Base-by-base conservation (phyloP, 495 filamentous ascomycete species). In the Penicillium waksmanii region DNA sequence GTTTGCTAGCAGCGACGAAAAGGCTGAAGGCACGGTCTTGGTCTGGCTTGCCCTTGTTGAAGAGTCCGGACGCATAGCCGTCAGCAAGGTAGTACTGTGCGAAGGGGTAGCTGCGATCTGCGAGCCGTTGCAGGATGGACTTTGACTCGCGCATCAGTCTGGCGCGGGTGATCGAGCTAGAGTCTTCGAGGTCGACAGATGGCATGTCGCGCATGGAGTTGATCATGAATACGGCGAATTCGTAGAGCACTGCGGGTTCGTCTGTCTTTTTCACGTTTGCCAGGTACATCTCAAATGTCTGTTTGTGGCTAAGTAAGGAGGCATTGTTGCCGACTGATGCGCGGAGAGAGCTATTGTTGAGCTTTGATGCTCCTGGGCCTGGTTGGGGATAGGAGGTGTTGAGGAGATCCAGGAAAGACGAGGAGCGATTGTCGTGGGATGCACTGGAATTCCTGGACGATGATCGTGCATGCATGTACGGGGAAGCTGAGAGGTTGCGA, bases 11-110 rank as follows among this genome's bases (percentile, higher is more conserved):
- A 1, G 94, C 85, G 34, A 97, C 80, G 69, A 99, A 99, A 7
- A 97, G 85, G 0, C 90, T 85, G 66, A 97, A 98, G 2, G 94
- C 93, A 11, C 87, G 86, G 59, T 95, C 92, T 65, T 94, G 87
- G 72, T 98, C 96, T 65, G 90, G 86, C 63, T 90, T 93, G 38
- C 89, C 90, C 73, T 96, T 98, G 76, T 84, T 92, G 75, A 99
- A 98, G 18, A 99, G 78, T 8, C 95, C 96, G 13, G 94, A 97
- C 2, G 92, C 89, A 72, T 90, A 97, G 3, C 94, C 95, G 67
- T 99, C 95, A 40, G 84, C 95, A 12, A 99, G 85, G 68, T 97
- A 97, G 77, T 99, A 99, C 73, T 99, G 95, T 3, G 96, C 96
- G 66, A 96, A 97, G 6, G 94, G 94, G 72, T 94, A 96, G 58